phyloP scores from a whole-genome alignment of 441 rosid genomes.

The Populus trichocarpa region DNA sequence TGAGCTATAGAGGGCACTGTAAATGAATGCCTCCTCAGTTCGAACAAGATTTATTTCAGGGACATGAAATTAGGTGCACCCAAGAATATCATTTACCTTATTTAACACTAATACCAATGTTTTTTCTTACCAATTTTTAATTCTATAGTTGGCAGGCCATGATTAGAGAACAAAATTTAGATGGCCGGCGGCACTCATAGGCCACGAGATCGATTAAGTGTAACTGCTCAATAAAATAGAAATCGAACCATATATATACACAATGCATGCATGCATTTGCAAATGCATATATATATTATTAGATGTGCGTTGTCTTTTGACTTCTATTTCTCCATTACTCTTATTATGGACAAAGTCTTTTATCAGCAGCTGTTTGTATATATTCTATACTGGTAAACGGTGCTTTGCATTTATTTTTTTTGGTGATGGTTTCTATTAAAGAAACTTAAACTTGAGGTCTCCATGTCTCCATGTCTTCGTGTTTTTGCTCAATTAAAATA shows the following conservation, averaged over 20 bases:
- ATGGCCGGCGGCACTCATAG: not conserved
- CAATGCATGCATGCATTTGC: not conserved
- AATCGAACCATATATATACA: not conserved
- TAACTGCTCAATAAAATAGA: not conserved
- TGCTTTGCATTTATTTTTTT: not conserved
- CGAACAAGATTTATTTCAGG: no score
- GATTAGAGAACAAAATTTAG: not conserved
- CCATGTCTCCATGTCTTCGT: not conserved
- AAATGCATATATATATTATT: not conserved
- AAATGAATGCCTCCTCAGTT: not conserved
- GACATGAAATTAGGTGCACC: no score
- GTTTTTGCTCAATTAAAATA: not conserved
- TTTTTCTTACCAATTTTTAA: not conserved
- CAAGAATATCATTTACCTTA: not conserved
- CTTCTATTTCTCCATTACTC: not conserved
- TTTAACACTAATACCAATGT: not conserved
- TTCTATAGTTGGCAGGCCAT: not conserved
- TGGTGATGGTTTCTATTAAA: no score
- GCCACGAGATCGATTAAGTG: not conserved
- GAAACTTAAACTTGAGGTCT: not conserved
- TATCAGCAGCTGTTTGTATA: not conserved
- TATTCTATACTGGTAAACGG: not conserved
- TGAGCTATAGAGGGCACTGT: no score
- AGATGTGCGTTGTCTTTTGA: not conserved
- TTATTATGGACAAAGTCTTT: not conserved